Evolutionary conservation across 768 basidiomycete genomes (phyloP).

Genomic region (Boletus sp.): DNA sequence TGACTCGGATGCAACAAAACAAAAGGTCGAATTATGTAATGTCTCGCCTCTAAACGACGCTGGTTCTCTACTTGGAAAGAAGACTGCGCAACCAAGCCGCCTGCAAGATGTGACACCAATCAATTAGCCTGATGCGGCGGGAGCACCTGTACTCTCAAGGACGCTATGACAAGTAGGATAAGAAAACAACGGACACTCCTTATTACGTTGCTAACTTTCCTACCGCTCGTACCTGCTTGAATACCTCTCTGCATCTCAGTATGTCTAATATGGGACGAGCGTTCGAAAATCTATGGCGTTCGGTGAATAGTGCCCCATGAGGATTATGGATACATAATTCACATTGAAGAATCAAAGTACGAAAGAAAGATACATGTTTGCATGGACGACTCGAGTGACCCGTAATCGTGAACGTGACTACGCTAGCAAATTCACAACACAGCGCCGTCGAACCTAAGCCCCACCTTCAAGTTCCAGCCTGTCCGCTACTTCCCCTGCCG

Average conservation of each 20-base stretch:
- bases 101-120: too few relatives aligned
- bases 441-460: not conserved
- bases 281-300: not conserved
- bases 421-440: not conserved
- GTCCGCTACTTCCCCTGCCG: slow-evolving; percentile 22
- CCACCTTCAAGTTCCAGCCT: slow-evolving; percentile 18
- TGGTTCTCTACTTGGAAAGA: not conserved
- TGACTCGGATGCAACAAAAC: not conserved
- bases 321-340: not conserved
- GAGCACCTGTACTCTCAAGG: too few relatives aligned
- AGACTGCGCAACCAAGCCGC: too few relatives aligned
- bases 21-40: not conserved
- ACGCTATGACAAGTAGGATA: too few relatives aligned
- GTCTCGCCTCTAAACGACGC: not conserved
- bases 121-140: too few relatives aligned
- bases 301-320: not conserved
- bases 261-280: not conserved
- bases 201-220: too few relatives aligned
- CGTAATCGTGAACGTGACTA: not conserved
- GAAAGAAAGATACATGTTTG: slow-evolving; percentile 1
- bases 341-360: not conserved
- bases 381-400: slow-evolving; percentile 2
- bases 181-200: too few relatives aligned
- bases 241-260: too few relatives aligned
- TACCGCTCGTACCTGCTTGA: too few relatives aligned